Percentiles rank a stretch among this genome's conserved stretches.
phyloP scores from a whole-genome alignment of 2,329 filamentous ascomycete genomes.

The Diaporthe helianthi region DNA sequence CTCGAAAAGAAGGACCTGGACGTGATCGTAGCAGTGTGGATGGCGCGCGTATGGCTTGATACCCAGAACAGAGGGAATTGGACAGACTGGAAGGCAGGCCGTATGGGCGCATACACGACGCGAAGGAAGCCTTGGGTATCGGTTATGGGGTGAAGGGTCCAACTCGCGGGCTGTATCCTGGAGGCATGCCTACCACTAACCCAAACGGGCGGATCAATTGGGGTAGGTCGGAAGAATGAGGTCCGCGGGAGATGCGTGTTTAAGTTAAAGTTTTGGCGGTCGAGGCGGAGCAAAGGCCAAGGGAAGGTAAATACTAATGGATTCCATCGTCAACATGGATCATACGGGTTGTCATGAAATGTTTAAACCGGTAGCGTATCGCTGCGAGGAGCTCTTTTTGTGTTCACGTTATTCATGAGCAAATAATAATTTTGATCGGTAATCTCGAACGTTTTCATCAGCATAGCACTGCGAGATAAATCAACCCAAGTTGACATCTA shows the following conservation, averaged over 20 bases:
- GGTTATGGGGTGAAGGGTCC: background rate
- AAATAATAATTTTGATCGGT: background rate
- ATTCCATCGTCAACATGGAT: too few species aligned
- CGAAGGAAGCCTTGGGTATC: constrained; percentile 23
- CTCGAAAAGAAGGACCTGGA: constrained; percentile 21
- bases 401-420: background rate
- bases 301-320: background rate
- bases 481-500: background rate
- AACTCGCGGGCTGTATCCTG: background rate
- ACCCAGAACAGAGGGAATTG: constrained; percentile 1
- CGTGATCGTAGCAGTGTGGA: constrained; percentile 21
- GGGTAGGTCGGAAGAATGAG: background rate
- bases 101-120: background rate
- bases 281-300: background rate
- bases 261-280: background rate
- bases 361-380: background rate
- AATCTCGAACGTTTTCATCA: background rate
- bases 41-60: constrained; percentile 18
- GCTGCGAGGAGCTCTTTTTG: background rate
- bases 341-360: too few species aligned
- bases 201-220: background rate
- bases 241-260: accelerated
- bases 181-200: background rate
- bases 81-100: constrained; percentile 8
- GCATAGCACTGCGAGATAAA: background rate